Conservation (phyloP, 73 alveolate species). For the Vitrella brassicaformis region DNA sequence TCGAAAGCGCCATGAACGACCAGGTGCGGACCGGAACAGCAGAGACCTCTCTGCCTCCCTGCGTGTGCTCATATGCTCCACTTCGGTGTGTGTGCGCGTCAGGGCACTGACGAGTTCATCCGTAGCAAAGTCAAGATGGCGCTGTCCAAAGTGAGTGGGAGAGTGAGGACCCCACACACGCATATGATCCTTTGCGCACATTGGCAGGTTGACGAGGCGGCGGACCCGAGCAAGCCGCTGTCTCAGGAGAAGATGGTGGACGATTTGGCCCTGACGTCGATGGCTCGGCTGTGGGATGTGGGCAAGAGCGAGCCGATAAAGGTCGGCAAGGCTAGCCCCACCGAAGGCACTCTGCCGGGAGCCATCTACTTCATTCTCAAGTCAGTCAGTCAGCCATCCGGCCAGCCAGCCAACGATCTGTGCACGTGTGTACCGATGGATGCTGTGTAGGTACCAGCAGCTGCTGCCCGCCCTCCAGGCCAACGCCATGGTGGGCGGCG, state of each 20-base stretch:
- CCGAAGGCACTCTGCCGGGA: conserved; percentile 22
- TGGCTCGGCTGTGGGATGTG: conserved; percentile 35
- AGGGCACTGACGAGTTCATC: conserved; percentile 8
- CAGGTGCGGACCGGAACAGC: neutral
- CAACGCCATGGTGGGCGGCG: conserved; percentile 39
- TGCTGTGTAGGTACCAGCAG: too few relatives aligned
- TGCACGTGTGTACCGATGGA: too few relatives aligned
- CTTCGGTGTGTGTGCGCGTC: conserved; percentile 9
- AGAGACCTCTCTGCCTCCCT: neutral
- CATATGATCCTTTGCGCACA: too few relatives aligned
- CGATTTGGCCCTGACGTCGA: conserved; percentile 26
- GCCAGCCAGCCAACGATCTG: too few relatives aligned
- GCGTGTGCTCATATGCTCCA: neutral
- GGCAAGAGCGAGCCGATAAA: conserved; percentile 34
- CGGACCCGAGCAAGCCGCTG: conserved; percentile 21
- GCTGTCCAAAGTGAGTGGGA: neutral
- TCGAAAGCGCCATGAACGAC: neutral
- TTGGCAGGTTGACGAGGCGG: conserved; percentile 20
- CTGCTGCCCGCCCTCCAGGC: too few relatives aligned
- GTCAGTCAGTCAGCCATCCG: neutral
- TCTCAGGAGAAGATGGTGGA: conserved; percentile 19
- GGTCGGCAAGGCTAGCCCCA: conserved; percentile 30
- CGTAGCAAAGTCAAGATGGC: conserved; percentile 6
- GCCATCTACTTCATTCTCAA: conserved; percentile 18
- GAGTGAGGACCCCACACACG: neutral